phyloP scores from a whole-genome alignment of 495 filamentous ascomycete species.

The Aspergillus ellipticus region DNA sequence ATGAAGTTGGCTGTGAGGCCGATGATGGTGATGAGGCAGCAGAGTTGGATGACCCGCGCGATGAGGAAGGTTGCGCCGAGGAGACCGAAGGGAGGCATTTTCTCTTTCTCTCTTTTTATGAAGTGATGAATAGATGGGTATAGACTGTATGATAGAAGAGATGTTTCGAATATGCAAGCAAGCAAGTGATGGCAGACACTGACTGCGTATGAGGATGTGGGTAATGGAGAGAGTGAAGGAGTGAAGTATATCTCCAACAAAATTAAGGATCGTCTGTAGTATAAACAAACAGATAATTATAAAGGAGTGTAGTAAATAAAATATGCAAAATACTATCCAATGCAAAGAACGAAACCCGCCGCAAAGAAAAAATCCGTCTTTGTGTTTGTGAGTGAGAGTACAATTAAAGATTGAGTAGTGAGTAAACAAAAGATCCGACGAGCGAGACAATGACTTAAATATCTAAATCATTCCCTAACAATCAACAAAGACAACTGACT shows the following conservation, averaged over 20 bases:
- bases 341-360: neutral
- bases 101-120: slow-evolving; percentile 4
- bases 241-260: neutral
- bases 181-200: too few species aligned
- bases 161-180: too few species aligned
- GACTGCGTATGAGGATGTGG: neutral
- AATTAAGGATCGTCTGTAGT: neutral
- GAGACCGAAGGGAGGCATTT: slow-evolving; percentile 56
- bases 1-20: slow-evolving; percentile 83
- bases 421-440: neutral
- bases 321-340: neutral
- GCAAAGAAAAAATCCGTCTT: neutral
- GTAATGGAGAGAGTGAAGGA: neutral
- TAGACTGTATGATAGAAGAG: neutral
- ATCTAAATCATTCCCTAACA: neutral
- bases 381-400: neutral
- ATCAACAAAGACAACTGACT: neutral
- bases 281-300: neutral
- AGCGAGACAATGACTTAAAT: neutral
- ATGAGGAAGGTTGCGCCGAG: slow-evolving; percentile 74
- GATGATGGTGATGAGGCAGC: slow-evolving; percentile 73
- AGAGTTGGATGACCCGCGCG: slow-evolving; percentile 65
- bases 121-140: neutral
- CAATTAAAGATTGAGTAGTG: too few species aligned
- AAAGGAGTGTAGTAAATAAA: neutral